Evolutionary conservation across 306 rosid species (phyloP), one percentile per base, ranked within the genome.

Genomic region (Citrullus mucosospermus): DNA sequence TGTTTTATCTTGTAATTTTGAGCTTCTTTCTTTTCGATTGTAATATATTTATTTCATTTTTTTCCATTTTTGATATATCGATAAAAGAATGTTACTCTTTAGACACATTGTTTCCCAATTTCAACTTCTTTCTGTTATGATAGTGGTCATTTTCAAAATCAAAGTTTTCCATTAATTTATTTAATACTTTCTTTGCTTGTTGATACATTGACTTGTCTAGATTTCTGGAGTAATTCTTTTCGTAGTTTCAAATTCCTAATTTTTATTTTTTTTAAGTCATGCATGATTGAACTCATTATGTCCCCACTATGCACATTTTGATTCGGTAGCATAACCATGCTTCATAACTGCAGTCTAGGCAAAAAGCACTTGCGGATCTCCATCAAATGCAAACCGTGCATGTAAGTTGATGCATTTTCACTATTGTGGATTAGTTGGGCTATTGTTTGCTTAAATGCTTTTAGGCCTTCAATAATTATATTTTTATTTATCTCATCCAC

Each of bases 341-440:
- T 78, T 65, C 70, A 63, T 78, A 65, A 65, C 80, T 84, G 81
- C 92, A 93, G 97, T 91, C 98, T n/a, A 90, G 98, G 91, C 97
- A 91, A 76, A 93, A 93, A 81, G 97, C 98, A 80, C 88, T 93
- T 39, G 88, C 93, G 57, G 98, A 93, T 85, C 89, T 93, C 61
- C 92, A 87, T 75, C 98, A 90, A 82, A 91, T 91, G 98, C 98
- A 93, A 55, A 84, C 85, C 67, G 93, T 91, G 67, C 88, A 91
- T 78, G 98, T 91, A 86, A 85, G 97, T 83, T 50, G 2, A 77
- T 61, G 56, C 54, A 38, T 20, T 60, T 50, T 55, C 61, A 51
- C 38, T 25, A 61, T 71, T 74, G 81, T 75, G n/a, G 41, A 55
- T 67, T 75, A n/a, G 39, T 75, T 41, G 57, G 22, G 16, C 36